Base-by-base conservation (phyloP, 805 yeast species). In the Barnettozyma siamensis region DNA sequence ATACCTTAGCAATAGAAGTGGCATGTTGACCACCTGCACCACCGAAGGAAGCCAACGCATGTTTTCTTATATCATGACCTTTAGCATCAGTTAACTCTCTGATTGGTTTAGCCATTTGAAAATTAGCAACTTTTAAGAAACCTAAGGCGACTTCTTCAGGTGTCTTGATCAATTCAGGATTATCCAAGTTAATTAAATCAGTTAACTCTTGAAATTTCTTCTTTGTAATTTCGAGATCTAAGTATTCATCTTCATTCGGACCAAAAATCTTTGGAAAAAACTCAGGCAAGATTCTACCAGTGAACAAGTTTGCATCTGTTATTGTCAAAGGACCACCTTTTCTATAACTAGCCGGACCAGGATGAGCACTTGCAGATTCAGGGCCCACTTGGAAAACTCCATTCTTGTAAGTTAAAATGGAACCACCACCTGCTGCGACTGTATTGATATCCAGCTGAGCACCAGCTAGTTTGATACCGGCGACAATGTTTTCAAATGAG, bases 21-120 rank as follows among this genome's bases (percentile, higher is more conserved):
- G 72, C 66, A 49, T 68, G 68, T 51, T 71, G 76, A 24, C 73
- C 73, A 45, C 75, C 76, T 35, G 75, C 72, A 41, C 75, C 76
- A 41, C 76, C 76, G 50, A 71, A 71, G 3, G 72, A 64, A 5
- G 72, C 73, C 41, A 71, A 54, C 21, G 62, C 63, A 48, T 71
- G 75, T 33, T 66, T 65, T 37, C 67, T 48, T 15, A 66, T 65
- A 44, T 62, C 67, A 43, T 59, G 66, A 27, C 76, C 76, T 49
- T 65, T 66, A 15, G 70, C 63, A 46, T 70, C 76, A 1, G 76
- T 70, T 39, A 71, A 51, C 34, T 62, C 69, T 45, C 75, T 62
- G 38, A 71, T 69, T 4, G 75, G 72, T 45, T 67, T 66, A 12
- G 74, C 72, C 75, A 70, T 71, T 24, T 65, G 58, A 38, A 63